phyloP scores from a whole-genome alignment of 306 rosid genomes.

The Castanopsis chinensis region DNA sequence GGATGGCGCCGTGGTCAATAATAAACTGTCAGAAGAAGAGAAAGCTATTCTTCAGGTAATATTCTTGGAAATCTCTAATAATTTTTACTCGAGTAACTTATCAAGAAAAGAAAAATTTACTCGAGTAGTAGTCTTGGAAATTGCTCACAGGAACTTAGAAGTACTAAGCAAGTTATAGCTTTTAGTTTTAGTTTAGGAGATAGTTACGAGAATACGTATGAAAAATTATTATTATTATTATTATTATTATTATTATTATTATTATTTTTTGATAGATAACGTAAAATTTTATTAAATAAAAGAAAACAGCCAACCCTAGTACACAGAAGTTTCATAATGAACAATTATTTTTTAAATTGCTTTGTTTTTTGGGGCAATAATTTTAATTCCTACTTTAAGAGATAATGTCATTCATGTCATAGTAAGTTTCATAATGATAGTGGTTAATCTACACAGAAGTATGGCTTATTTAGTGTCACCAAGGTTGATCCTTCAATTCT shows the following conservation, averaged over 20 bases:
- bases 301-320: too few species aligned
- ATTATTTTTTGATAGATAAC: too few species aligned
- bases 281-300: too few species aligned
- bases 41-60: constrained; percentile 71
- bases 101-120: constrained; percentile 58
- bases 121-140: constrained; percentile 17
- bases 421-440: not conserved
- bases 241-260: not conserved
- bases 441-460: not conserved
- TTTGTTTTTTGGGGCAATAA: not conserved
- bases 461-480: not conserved
- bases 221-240: not conserved
- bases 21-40: constrained; percentile 67
- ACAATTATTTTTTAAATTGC: not conserved
- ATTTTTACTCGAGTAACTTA: constrained; percentile 1
- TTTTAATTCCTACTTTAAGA: not conserved
- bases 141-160: not conserved
- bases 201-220: not conserved
- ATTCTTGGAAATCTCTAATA: constrained; percentile 15
- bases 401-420: too few species aligned
- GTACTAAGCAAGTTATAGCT: not conserved
- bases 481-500: not conserved
- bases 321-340: too few species aligned
- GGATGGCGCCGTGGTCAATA: constrained; percentile 51
- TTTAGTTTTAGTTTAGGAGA: not conserved